Base-by-base conservation (phyloP, 495 filamentous ascomycete species). In the Penicillium macrosclerotiorum region DNA sequence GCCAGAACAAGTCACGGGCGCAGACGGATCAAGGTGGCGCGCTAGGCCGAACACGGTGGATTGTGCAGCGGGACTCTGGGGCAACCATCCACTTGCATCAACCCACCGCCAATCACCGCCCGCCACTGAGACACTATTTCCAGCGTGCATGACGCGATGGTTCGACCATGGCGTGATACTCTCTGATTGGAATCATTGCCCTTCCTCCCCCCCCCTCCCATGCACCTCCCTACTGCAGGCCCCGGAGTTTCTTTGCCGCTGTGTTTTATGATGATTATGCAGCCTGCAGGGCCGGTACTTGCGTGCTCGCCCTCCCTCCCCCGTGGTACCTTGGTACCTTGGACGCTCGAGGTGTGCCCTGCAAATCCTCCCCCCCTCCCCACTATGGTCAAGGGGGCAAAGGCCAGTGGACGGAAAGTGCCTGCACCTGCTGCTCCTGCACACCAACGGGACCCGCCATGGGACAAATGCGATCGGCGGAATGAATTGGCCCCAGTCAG, bases 111-210 rank as follows among this genome's bases (percentile, higher is more conserved):
- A 67, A 69, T 66, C 44, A 67, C 20, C 11, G n/a, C 5, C 16
- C 43, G 8, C 37, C 32, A 51, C 41, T 23, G 37, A 45, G 57
- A 13, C 58, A 66, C 65, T 67, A 69, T 64, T 59, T 57, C 45
- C 57, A 59, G 50, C 37, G 22, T 65, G 62, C 65, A 68, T 71
- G 64, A 71, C 64, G 68, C 62, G 58, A 69, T 62, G 51, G 26
- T 55, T 45, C 42, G 34, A 42, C 50, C 30, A 58, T 62, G 60
- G 64, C 54, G 63, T 68, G 58, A 63, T 66, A 24, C 19, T 11
- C 39, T 49, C 48, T 63, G 42, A 62, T 66, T 64, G 57, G 56
- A 25, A 13, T 17, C 27, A 29, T 29, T 40, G 44, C 43, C 46
- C 44, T 19, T 8, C 9, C 19, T 9, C 34, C 23, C n/a, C n/a